Percentiles rank a stretch among this genome's conserved stretches.
Evolutionary conservation across 345 rosid species (phyloP).

Genomic region (Erucastrum elatum): DNA sequence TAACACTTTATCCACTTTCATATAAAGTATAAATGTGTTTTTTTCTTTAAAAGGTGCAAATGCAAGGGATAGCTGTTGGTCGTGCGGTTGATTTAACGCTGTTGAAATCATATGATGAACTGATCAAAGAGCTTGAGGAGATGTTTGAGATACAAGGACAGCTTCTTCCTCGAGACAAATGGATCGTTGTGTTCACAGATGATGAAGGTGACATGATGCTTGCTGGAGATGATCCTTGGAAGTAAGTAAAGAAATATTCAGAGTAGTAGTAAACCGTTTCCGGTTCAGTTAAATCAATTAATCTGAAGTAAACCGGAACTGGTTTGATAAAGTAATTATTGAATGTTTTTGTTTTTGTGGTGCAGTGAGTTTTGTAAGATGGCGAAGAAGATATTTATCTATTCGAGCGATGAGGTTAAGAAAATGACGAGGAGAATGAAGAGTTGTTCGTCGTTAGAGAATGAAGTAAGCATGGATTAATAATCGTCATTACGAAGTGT

Average conservation of each 20-base stretch:
- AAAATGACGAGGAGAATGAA: slow-evolving; percentile 43
- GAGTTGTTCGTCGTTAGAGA: slow-evolving; percentile 29
- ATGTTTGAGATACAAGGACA: slow-evolving; percentile 72
- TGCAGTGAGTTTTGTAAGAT: slow-evolving; percentile 76
- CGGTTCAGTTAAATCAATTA: background rate
- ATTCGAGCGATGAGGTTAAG: slow-evolving; percentile 60
- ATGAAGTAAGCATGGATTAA: background rate
- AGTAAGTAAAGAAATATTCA: slow-evolving; percentile 44
- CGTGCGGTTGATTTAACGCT: slow-evolving; percentile 66
- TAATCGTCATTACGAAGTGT: background rate
- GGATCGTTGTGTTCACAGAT: slow-evolving; percentile 65
- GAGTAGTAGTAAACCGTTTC: background rate
- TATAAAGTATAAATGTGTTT: background rate
- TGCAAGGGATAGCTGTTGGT: slow-evolving; percentile 78
- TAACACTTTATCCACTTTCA: background rate
- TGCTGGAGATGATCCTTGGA: slow-evolving; percentile 74
- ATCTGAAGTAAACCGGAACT: background rate
- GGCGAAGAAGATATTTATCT: slow-evolving; percentile 69
- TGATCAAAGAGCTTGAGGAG: slow-evolving; percentile 54
- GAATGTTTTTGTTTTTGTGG: background rate
- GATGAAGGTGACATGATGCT: slow-evolving; percentile 83
- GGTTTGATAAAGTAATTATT: background rate
- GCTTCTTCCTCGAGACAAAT: slow-evolving; percentile 50
- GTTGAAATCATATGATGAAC: slow-evolving; percentile 55
- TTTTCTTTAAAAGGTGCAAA: slow-evolving; percentile 52